These are phyloP conservation scores for Hondaea fermentalgiana DNA, from an alignment of 108 stramenopile genomes.

Conservation along the genomic window DNA sequence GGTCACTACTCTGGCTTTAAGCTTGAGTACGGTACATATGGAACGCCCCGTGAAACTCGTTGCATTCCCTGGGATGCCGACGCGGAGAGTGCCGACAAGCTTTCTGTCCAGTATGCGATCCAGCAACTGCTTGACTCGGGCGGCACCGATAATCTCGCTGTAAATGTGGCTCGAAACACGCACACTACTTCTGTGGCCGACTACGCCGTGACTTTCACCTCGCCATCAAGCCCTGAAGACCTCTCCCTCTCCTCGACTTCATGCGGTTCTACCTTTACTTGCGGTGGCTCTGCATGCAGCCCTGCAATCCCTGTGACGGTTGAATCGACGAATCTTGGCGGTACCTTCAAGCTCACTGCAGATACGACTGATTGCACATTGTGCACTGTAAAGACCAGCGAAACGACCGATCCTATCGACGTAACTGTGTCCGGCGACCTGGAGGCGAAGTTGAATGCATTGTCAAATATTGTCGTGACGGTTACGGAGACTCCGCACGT, in stretches of 20 bases:
- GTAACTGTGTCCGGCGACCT: not conserved
- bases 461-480: not conserved
- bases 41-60: not conserved
- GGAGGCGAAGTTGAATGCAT: not conserved
- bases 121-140: not conserved
- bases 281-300: not conserved
- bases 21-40: not conserved
- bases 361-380: not conserved
- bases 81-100: not conserved
- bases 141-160: not conserved
- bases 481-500: not conserved
- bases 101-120: not conserved
- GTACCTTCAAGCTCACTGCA: not conserved
- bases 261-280: not conserved
- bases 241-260: not conserved
- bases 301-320: not conserved
- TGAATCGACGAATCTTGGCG: not conserved
- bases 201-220: not conserved
- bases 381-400: not conserved
- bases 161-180: not conserved
- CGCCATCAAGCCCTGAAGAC: not conserved
- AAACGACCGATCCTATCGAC: not conserved
- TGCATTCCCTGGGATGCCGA: constrained; percentile 11
- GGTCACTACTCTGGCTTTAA: not conserved
- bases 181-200: not conserved